Evolutionary conservation across 345 rosid species (phyloP), one percentile per base, ranked within the genome.

Genomic region (Mangifera indica): DNA sequence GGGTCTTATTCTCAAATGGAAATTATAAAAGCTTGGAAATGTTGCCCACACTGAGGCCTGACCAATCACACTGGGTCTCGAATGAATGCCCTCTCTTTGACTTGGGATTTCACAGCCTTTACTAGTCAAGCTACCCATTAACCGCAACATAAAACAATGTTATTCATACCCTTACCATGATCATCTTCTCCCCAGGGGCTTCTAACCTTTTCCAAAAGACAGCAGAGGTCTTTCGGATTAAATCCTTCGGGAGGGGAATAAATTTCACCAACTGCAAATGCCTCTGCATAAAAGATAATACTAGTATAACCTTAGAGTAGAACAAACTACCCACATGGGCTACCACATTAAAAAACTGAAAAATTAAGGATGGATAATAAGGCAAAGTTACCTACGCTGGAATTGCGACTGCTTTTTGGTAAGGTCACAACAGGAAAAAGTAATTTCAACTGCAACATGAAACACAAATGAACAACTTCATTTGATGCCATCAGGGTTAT

Each of bases 401-500:
- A 95, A 85, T 95, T 95, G 48, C 98, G 97, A 85, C 99, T 95
- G 83, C 98, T 92, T 84, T 91, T 92, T 25, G 99, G 98, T 86
- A 95, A 95, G 69, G 98, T 92, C 69, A 95, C 97, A 5, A 81
- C 80, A 32, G 99, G 98, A 81, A 92, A 95, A 77, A 89, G 88
- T 82, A 95, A 74, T 82, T 92, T 92, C 68, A 91, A 85, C 98
- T 95, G 89, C 87, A 85, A 64, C 55, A 69, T 63, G 55, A 59
- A 76, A 76, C 29, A 24, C 72, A 63, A 61, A 24, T 9, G 15
- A 57, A 55, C 26, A 58, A 57, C 18, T 17, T 26, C 18, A 63
- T 65, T 34, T 14, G 37, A 51, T 9, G 58, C 5, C 12, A 26
- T 14, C n/a, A 13, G 6, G 37, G 18, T 63, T 3, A n/a, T 62